Percentiles rank a stretch among this genome's conserved stretches.
phyloP scores from a whole-genome alignment of 306 rosid species.

The Inga leiocalycina region DNA sequence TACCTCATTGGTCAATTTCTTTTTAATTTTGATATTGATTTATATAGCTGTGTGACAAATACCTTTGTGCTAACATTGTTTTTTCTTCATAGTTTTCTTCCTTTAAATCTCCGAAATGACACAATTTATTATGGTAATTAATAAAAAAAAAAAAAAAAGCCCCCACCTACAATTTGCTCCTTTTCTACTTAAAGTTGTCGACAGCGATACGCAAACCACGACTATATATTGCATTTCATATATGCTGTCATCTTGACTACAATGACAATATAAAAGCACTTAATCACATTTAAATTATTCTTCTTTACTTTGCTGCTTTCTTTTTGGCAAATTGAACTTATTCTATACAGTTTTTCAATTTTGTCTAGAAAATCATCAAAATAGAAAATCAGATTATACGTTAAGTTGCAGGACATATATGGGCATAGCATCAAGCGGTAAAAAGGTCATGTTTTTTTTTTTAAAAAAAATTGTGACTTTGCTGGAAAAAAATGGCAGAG shows the following conservation, averaged over 20 bases:
- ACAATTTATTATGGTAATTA: neutral
- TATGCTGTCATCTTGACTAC: neutral
- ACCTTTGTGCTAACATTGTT: neutral
- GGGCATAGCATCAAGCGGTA: neutral
- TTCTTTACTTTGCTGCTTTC: neutral
- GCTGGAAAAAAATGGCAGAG: neutral
- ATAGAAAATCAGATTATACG: too few species aligned
- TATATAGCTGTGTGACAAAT: constrained; percentile 6
- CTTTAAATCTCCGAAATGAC: neutral
- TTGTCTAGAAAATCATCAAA: neutral
- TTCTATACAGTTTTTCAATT: neutral
- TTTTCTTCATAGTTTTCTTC: neutral
- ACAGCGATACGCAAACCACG: constrained; percentile 26
- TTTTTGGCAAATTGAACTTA: neutral
- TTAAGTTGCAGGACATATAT: too few species aligned
- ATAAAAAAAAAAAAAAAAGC: neutral
- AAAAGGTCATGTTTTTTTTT: neutral
- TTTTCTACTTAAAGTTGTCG: constrained; percentile 20
- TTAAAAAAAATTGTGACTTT: neutral
- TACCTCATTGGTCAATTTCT: constrained; percentile 17
- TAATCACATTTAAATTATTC: neutral
- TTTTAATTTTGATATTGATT: neutral
- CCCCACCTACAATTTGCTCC: constrained; percentile 29
- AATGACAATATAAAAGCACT: neutral
- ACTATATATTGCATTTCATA: constrained; percentile 5